Evolutionary conservation across 805 yeast genomes (phyloP), one percentile per base, ranked within the genome.

Genomic region (Kluyveromyces starmeri): DNA sequence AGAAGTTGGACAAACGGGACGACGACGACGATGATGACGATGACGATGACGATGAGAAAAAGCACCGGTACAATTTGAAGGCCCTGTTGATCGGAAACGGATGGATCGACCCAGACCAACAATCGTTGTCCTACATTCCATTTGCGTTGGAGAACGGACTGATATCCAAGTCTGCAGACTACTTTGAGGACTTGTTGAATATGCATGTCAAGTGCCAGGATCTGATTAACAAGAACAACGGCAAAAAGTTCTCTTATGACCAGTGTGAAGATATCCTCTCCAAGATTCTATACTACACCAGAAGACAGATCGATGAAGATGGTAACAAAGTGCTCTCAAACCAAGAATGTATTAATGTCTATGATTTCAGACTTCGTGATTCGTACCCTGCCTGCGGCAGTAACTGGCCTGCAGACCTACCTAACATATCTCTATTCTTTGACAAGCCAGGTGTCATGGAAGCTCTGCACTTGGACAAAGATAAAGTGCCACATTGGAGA

Each of bases 11-110:
- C 20, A 14, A 9, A 29, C 43, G 61, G 13, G 19, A 12, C 26
- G 13, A 13, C 30, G 43, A 61, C 13, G 40, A 38, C 1, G 36
- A 40, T 31, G 43, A 61, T 13, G 19, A 12, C 26, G 13, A 13
- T 31, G 43, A 61, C 13, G 40, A 38, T 1, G 36, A 40, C 4
- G 28, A 34, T 7, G 23, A n/a, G 12, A n/a, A 7, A 31, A 42
- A 61, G 13, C 20, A 11, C 16, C 28, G 28, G 9, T 43, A 68
- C 22, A 64, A 77, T 36, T 55, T 88, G 38, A 65, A 71, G 40
- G 92, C 89, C 0, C 53, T 85, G 7, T 44, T 86, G 42, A 78
- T 92, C 38, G 96, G 96, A 11, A 89, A 89, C 59, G 96, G 96
- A 1, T 89, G 95, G 95, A 74, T 88, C 10, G 88, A 85, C 30